Evolutionary conservation across 371 early-diverging fungal species (phyloP).

Genomic region (Apophysomyces elegans): DNA sequence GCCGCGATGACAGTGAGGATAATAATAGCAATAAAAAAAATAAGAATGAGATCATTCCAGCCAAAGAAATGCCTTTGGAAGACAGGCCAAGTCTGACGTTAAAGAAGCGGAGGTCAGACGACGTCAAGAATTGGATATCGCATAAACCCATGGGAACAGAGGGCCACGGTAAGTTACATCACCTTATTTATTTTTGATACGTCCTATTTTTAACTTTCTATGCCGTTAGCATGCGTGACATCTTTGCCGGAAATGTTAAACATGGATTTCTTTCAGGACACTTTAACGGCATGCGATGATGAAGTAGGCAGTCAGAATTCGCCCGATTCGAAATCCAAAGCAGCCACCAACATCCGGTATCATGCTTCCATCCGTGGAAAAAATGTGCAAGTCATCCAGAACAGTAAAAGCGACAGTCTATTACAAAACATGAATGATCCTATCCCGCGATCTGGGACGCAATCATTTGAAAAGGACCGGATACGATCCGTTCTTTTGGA

Average conservation of each 20-base stretch:
- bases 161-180: constrained; percentile 8
- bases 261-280: constrained; percentile 46
- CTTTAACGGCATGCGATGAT: constrained; percentile 21
- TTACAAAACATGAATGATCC: constrained; percentile 5
- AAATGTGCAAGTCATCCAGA: constrained; percentile 23
- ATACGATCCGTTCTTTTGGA: constrained; percentile 4
- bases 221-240: constrained; percentile 11
- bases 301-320: constrained; percentile 13
- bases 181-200: neutral
- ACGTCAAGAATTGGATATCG: constrained; percentile 49
- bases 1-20: neutral
- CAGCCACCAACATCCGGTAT: constrained; percentile 23
- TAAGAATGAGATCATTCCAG: constrained; percentile 24
- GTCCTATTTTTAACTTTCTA: neutral
- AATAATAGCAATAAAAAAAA: constrained; percentile 8
- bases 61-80: constrained; percentile 31
- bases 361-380: constrained; percentile 43
- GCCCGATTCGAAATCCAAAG: constrained; percentile 9
- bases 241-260: constrained; percentile 27
- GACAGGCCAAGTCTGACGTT: constrained; percentile 28
- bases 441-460: neutral
- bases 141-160: neutral
- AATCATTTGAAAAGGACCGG: neutral
- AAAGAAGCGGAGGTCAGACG: constrained; percentile 46
- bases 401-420: constrained; percentile 14